These are phyloP conservation scores for Lichtheimia ornata DNA, from an alignment of 371 early-diverging fungal species.

Conservation along the genomic window DNA sequence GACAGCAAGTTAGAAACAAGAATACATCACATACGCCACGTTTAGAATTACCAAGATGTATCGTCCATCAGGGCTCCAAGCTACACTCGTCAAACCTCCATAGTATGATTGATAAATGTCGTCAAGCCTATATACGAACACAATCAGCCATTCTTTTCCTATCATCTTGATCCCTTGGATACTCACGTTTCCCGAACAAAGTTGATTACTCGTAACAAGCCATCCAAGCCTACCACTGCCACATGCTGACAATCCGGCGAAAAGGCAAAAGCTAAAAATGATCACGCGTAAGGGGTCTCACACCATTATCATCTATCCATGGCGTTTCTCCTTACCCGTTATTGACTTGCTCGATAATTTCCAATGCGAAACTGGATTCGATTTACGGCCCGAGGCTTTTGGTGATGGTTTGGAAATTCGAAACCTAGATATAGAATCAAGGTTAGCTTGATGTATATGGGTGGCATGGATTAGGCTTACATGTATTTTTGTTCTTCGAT, in stretches of 20 bases:
- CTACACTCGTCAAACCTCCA: conserved; percentile 83
- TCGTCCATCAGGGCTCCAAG: conserved; percentile 93
- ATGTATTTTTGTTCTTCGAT: conserved; percentile 8
- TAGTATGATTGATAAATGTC: conserved; percentile 82
- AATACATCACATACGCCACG: background rate
- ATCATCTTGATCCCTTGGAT: background rate
- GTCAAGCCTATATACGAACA: conserved; percentile 38
- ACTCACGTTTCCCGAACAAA: conserved; percentile 62
- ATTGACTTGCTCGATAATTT: conserved; percentile 65
- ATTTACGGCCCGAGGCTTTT: conserved; percentile 36
- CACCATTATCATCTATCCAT: background rate
- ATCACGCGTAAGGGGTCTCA: background rate
- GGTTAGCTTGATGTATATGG: background rate
- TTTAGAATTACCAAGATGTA: conserved; percentile 75
- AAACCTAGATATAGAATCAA: conserved; percentile 10
- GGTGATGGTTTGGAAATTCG: conserved; percentile 19
- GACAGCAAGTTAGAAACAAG: background rate
- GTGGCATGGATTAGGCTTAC: background rate
- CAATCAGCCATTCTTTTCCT: background rate
- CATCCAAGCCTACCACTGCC: conserved; percentile 80
- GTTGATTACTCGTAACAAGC: conserved; percentile 77
- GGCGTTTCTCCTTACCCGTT: conserved; percentile 50
- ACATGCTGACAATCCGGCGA: conserved; percentile 85
- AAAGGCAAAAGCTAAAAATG: conserved; percentile 70
- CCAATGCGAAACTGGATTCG: conserved; percentile 82